phyloP scores from a whole-genome alignment of 805 yeast genomes.

The Sungouiozyma ichnusensis region DNA sequence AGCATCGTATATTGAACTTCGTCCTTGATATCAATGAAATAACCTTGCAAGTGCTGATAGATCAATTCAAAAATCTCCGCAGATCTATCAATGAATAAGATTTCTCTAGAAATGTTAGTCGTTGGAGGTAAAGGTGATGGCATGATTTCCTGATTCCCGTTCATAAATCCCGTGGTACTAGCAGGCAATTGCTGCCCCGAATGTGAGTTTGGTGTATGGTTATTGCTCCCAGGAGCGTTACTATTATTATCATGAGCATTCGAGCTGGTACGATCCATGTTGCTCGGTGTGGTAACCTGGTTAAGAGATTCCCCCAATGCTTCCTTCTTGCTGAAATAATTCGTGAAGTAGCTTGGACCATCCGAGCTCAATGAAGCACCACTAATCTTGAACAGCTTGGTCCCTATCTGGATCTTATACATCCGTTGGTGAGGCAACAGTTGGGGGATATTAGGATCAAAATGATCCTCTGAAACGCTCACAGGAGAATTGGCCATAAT shows the following conservation, averaged over 20 bases:
- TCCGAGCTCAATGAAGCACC: slow-evolving; percentile 83
- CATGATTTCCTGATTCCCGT: not conserved
- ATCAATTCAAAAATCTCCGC: slow-evolving; percentile 59
- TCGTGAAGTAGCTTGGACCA: slow-evolving; percentile 81
- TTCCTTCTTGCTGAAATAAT: slow-evolving; percentile 36
- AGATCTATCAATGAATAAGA: slow-evolving; percentile 62
- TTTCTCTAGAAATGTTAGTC: not conserved
- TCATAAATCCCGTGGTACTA: not conserved
- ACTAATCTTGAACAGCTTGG: slow-evolving; percentile 41
- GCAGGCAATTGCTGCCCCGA: not conserved
- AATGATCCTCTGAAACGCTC: slow-evolving; percentile 7
- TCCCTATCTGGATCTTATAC: slow-evolving; percentile 64
- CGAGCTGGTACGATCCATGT: not conserved
- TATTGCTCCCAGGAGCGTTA: not conserved
- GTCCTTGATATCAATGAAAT: slow-evolving; percentile 47
- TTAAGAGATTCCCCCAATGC: not conserved
- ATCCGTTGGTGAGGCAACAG: slow-evolving; percentile 57
- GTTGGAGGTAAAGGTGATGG: not conserved
- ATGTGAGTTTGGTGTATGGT: slow-evolving; percentile 10
- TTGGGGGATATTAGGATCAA: slow-evolving; percentile 13
- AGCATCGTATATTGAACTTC: slow-evolving; percentile 54
- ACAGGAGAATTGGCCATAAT: slow-evolving; percentile 1
- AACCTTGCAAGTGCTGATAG: slow-evolving; percentile 71
- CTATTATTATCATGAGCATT: not conserved
- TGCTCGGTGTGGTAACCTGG: not conserved